phyloP scores from a whole-genome alignment of 345 rosid genomes.

The Eucalyptus melliodora region DNA sequence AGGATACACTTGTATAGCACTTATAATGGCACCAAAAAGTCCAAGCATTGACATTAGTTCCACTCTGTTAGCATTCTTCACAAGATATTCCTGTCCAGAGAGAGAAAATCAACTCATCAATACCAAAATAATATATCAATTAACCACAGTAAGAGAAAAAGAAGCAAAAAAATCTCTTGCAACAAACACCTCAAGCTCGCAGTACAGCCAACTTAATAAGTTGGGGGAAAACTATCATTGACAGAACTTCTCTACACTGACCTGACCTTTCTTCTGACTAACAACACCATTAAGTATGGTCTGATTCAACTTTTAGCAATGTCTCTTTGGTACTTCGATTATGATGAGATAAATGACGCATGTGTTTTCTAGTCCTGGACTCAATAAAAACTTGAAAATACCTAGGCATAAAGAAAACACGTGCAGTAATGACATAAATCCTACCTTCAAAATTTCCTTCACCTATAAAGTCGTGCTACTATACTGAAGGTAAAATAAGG shows the following conservation, averaged over 20 bases:
- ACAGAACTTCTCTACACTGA: neutral
- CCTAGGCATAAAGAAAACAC: neutral
- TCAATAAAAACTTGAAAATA: neutral
- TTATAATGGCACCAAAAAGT: conserved; percentile 63
- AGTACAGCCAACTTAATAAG: neutral
- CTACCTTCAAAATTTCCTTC: neutral
- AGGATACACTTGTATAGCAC: conserved; percentile 96
- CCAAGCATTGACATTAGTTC: conserved; percentile 83
- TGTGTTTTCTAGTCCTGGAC: neutral
- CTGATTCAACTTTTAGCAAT: neutral
- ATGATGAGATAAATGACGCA: neutral
- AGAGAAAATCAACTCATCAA: neutral
- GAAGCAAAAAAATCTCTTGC: neutral
- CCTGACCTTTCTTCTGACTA: neutral
- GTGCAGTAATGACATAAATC: neutral
- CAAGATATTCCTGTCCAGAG: conserved; percentile 54
- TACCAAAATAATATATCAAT: neutral
- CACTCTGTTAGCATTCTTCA: conserved; percentile 67
- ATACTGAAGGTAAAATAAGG: neutral
- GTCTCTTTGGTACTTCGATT: neutral
- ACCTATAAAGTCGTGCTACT: neutral
- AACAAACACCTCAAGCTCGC: neutral
- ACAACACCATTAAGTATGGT: neutral
- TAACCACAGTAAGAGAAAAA: neutral
- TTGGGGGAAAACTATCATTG: neutral